Evolutionary conservation across 2,329 filamentous ascomycete species (phyloP), one percentile per base, ranked within the genome.

Genomic region (Cytospora paraplurivora): DNA sequence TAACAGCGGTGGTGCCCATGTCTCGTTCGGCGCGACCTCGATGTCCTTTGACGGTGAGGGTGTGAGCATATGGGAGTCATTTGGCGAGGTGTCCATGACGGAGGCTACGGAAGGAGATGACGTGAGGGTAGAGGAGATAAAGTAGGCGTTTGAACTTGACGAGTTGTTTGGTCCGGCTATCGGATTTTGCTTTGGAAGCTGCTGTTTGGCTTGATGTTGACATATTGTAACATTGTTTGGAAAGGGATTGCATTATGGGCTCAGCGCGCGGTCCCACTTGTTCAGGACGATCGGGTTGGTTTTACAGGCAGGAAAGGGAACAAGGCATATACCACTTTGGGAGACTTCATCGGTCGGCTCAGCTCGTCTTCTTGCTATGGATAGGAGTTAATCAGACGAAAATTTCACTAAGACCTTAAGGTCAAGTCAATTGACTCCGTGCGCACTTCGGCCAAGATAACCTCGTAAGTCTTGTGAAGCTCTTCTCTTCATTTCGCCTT

Each of bases 21-120:
- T 68, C 34, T 68, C 68, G 44, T 72, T 74, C 68, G 72, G 68
- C 1, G 66, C 62, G 4, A 60, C 67, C 6, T 47, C 51, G 8
- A 59, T 70, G 7, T 52, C 63, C 1, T 66, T 68, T 19, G 68
- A 68, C 41, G 66, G 62, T 54, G 69, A 66, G n/a, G 49, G 51
- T 21, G 59, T 56, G n/a, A 47, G 21, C 52, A 55, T 53, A 27
- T 66, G 64, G 64, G 64, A 60, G 57, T 51, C 47, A 7, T 61
- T 64, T 19, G 61, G 57, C 4, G 64, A 66, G 33, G 50, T 56
- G 5, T 55, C 55, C 13, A 64, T 59, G 54, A 44, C 56, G 33
- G 62, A 59, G 4, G 44, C 32, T 4, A 56, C 52, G 7, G 56
- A 44, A 15, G 64, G n/a, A 34, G 60, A 59, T 44, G 53, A 56